Evolutionary conservation across 1,139 yeast genomes (phyloP), one percentile per base, ranked within the genome.

Genomic region (Starmera stellimalicola): DNA sequence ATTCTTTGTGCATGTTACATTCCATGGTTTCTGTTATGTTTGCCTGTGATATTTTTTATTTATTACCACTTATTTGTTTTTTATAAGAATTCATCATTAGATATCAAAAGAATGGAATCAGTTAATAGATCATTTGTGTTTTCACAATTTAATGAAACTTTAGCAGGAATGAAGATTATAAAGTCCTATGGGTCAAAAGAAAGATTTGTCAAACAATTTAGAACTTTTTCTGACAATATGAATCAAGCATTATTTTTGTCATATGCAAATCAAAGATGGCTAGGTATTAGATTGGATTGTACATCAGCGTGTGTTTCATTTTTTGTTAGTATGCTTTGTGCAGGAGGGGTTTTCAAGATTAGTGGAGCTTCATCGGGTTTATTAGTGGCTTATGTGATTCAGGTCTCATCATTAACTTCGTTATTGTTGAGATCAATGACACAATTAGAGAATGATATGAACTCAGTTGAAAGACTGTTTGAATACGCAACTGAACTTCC

Each of bases 401-500:
- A 64, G 37, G 60, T 74, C 34, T 67, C 75, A 3, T 65, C 68
- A 24, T 58, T 63, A 36, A 58, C 75, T 39, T 59, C 70, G 4
- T 52, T 70, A 53, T 56, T 71, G 37, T 54, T 74, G 33, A 60
- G 76, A 54, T 57, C 73, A 3, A 57, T 62, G 48, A 73, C 81
- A 65, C 77, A 74, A 45, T 70, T 79, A 18, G 94, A 83, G 51
- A 82, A 79, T 53, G 77, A 77, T 46, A 69, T 83, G 82, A 82
- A 79, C 50, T 73, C 91, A 1, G 88, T 75, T 8, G 94, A 84
- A 55, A 68, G 95, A 50, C 57, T 84, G 30, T 63, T 71, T 41
- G 75, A 77, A 40, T 82, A 83, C 52, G 87, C 85, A 1, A 59
- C 62, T 14, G 73, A 77, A 16, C 56, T 81, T 30, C 80, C 79